These are phyloP conservation scores for Mortierella sp. DNA, from an alignment of 371 early-diverging fungal species.

Conservation along the genomic window DNA sequence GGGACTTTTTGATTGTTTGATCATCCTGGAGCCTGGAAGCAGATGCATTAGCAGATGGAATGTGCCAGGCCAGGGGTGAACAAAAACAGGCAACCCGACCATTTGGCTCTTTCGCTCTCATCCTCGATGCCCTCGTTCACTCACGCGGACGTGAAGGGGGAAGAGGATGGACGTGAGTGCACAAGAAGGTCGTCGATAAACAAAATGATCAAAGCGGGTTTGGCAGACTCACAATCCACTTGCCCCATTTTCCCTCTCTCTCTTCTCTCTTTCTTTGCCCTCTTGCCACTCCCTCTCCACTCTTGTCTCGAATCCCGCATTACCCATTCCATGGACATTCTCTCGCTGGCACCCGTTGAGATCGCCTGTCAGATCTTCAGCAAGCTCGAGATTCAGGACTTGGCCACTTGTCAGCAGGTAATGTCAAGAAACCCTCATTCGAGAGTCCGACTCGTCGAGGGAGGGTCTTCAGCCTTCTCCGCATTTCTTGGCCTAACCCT, in stretches of 20 bases:
- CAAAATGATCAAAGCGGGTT: no score
- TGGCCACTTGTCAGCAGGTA: conserved; percentile 40
- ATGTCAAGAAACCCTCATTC: background rate
- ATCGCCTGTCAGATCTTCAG: conserved; percentile 37
- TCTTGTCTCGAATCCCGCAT: background rate
- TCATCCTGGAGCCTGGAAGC: no score
- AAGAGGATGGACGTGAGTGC: no score
- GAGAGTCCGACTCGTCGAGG: no score
- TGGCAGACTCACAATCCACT: background rate
- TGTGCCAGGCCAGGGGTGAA: no score
- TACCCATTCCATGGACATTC: conserved; percentile 41
- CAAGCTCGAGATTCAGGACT: conserved; percentile 36
- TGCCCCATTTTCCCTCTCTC: background rate
- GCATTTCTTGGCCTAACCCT: background rate
- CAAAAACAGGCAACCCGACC: no score
- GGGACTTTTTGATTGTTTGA: background rate
- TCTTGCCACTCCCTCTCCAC: background rate
- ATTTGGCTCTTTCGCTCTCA: no score
- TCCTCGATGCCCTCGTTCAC: no score
- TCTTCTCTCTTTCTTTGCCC: background rate
- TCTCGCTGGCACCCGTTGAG: conserved; percentile 35
- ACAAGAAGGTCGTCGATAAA: no score
- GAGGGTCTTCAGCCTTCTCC: no score
- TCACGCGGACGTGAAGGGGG: no score
- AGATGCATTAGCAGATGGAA: no score